A percentile compares a stretch with the other conserved stretches of the same genome.
These are phyloP conservation scores for Pichia sp. DNA, from an alignment of 1,139 yeast genomes.

Conservation along the genomic window DNA sequence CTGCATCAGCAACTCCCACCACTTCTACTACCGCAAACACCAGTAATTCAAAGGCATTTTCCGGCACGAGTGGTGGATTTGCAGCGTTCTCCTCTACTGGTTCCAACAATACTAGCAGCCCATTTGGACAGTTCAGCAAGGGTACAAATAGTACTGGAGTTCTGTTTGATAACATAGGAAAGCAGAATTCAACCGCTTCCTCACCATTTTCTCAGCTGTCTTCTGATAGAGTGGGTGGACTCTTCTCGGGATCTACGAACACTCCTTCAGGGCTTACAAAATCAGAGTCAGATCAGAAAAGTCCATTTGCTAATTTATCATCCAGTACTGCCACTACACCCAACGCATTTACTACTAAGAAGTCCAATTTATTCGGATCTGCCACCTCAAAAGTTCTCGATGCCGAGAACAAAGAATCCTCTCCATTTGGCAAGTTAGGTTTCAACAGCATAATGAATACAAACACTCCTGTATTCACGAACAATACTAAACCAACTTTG, in stretches of 20 bases:
- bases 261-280: neutral
- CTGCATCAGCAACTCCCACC: slow-evolving; percentile 21
- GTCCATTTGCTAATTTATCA: neutral
- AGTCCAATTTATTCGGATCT: neutral
- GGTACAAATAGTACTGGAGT: neutral
- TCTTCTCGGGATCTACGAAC: neutral
- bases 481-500: neutral
- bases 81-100: slow-evolving; percentile 4
- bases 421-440: neutral
- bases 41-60: slow-evolving; percentile 9
- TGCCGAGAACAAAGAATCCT: neutral
- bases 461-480: neutral
- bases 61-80: slow-evolving; percentile 1
- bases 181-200: neutral
- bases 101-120: neutral
- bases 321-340: neutral
- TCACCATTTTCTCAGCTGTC: neutral
- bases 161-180: neutral
- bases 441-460: neutral
- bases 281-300: neutral
- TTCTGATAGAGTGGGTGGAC: neutral
- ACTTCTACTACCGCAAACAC: slow-evolving; percentile 12
- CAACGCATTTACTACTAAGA: neutral
- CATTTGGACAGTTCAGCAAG: neutral
- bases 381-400: neutral